Conservation (phyloP, 352 stramenopile species). For the Globisporangium abappressorium region DNA sequence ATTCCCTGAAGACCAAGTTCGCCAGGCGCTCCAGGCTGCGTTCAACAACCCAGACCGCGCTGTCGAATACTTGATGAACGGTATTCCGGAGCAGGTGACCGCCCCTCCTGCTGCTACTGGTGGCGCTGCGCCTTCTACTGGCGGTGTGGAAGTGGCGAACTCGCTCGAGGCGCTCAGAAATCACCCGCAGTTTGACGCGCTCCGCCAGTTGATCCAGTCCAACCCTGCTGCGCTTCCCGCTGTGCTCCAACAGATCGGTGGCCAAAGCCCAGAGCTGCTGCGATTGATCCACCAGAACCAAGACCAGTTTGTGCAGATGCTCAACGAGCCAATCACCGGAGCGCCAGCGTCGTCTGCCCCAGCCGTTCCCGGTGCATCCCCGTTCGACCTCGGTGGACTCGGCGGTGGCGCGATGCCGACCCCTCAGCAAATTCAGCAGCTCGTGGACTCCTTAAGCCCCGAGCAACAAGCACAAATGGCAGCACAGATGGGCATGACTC, state of each 20-base stretch:
- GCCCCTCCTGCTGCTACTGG: slow-evolving; percentile 24
- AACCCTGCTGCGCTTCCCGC: slow-evolving; percentile 77
- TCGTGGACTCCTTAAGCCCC: slow-evolving; percentile 71
- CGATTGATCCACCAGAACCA: slow-evolving; percentile 86
- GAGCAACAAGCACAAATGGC: slow-evolving; percentile 82
- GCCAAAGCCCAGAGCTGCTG: slow-evolving; percentile 79
- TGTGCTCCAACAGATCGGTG: slow-evolving; percentile 84
- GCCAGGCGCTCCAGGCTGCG: slow-evolving; percentile 66
- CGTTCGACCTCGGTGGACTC: slow-evolving; percentile 48
- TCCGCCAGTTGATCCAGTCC: slow-evolving; percentile 79
- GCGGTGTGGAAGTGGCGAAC: slow-evolving; percentile 25
- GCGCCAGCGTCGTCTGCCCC: slow-evolving; percentile 36
- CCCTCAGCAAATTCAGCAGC: slow-evolving; percentile 79
- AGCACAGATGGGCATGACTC: slow-evolving; percentile 82
- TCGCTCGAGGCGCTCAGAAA: slow-evolving; percentile 79
- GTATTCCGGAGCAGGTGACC: slow-evolving; percentile 60
- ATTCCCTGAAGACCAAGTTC: slow-evolving; percentile 85
- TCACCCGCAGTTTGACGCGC: slow-evolving; percentile 80
- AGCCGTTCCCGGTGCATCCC: slow-evolving; percentile 29
- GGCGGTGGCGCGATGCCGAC: slow-evolving; percentile 59
- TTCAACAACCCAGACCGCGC: slow-evolving; percentile 88
- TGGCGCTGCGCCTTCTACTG: slow-evolving; percentile 19
- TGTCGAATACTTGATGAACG: slow-evolving; percentile 88
- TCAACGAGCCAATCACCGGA: slow-evolving; percentile 79
- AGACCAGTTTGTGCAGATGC: slow-evolving; percentile 83